phyloP scores from a whole-genome alignment of 1,139 yeast genomes.

The Lodderomyces parapsilosis region DNA sequence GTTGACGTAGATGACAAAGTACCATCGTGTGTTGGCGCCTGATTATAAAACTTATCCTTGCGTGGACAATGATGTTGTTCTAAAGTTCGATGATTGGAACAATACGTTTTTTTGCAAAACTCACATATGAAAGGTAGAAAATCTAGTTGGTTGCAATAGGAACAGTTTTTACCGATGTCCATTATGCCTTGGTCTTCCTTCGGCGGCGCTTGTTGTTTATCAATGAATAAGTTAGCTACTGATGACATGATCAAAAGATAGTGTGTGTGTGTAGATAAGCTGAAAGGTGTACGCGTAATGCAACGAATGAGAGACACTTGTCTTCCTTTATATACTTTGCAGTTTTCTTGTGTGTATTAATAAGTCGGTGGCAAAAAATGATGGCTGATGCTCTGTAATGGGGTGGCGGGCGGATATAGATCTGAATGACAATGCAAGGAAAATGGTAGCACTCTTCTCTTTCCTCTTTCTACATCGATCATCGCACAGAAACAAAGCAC shows the following conservation, averaged over 20 bases:
- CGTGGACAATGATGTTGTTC: conserved; percentile 48
- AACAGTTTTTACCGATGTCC: conserved; percentile 70
- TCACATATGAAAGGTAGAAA: conserved; percentile 69
- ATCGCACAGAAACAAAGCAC: too few relatives aligned
- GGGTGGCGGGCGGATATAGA: neutral
- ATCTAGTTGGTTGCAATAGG: conserved; percentile 61
- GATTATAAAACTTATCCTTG: conserved; percentile 15
- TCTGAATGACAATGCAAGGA: neutral
- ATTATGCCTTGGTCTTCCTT: conserved; percentile 50
- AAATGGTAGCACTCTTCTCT: neutral
- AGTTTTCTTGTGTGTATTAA: neutral
- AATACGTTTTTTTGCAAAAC: conserved; percentile 53
- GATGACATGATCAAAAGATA: conserved; percentile 12
- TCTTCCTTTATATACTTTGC: neutral
- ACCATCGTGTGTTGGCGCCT: conserved; percentile 1
- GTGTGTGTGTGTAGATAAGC: too few relatives aligned
- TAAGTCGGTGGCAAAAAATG: conserved; percentile 1
- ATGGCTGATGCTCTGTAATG: neutral
- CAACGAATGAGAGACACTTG: neutral
- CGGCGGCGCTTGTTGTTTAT: conserved; percentile 18
- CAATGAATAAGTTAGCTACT: conserved; percentile 18
- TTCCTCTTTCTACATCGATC: too few relatives aligned
- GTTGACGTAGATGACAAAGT: conserved; percentile 6
- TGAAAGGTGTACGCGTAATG: too few relatives aligned
- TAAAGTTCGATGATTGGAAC: conserved; percentile 55